These are phyloP conservation scores for Trichoderma reesei DNA, from an alignment of 495 filamentous ascomycete species.

Conservation along the genomic window DNA sequence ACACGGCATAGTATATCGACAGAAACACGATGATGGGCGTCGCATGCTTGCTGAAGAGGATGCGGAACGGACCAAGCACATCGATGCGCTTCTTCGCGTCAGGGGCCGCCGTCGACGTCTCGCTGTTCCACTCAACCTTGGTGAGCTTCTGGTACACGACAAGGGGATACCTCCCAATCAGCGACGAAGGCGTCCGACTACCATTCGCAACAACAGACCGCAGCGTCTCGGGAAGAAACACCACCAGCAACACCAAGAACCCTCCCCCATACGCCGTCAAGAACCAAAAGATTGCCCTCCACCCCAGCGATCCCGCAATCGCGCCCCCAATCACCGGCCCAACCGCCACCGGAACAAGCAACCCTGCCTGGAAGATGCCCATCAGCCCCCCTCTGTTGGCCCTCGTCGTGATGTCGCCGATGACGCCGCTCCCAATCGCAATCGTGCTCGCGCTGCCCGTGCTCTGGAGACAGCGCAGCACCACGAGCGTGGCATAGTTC, in stretches of 20 bases:
- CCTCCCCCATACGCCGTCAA: slow-evolving; percentile 38
- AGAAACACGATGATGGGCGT: slow-evolving; percentile 41
- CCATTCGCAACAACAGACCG: slow-evolving; percentile 46
- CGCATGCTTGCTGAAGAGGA: slow-evolving; percentile 34
- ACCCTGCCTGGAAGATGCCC: slow-evolving; percentile 43
- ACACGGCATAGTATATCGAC: slow-evolving; percentile 42
- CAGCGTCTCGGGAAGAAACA: slow-evolving; percentile 46
- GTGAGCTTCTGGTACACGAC: slow-evolving; percentile 20
- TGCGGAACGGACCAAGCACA: slow-evolving; percentile 34
- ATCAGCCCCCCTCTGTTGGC: slow-evolving; percentile 46
- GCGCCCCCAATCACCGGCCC: slow-evolving; percentile 49
- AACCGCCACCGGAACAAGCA: slow-evolving; percentile 38
- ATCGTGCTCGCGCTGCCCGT: slow-evolving; percentile 44
- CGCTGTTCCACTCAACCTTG: neutral
- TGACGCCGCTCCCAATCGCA: slow-evolving; percentile 46
- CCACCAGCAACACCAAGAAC: slow-evolving; percentile 31
- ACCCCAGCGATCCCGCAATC: slow-evolving; percentile 41
- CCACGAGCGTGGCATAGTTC: slow-evolving; percentile 37
- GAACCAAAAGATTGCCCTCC: slow-evolving; percentile 51
- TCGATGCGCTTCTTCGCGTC: slow-evolving; percentile 28
- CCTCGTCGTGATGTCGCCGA: slow-evolving; percentile 44
- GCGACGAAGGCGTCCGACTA: slow-evolving; percentile 20
- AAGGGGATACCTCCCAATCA: slow-evolving; percentile 27
- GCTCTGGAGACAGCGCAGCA: slow-evolving; percentile 41
- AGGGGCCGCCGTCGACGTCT: neutral